Base-by-base conservation (phyloP, 495 filamentous ascomycete genomes). In the Penicillium tannophilum region DNA sequence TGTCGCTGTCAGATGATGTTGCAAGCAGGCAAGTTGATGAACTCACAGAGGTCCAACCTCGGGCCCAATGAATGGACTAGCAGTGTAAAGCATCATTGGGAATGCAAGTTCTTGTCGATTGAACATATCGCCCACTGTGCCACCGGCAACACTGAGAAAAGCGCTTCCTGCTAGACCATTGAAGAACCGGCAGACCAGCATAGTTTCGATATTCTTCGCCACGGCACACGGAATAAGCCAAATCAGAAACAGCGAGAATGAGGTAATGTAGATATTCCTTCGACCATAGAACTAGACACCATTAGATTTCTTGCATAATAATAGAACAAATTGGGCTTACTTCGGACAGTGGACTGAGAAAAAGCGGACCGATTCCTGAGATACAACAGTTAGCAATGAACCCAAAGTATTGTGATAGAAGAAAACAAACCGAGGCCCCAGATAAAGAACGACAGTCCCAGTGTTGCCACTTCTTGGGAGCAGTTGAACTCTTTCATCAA, bases 91-190 rank as follows among this genome's bases (percentile, higher is more conserved):
- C 87, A 90, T 88, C 88, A 91, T 90, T 5, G 88, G 88, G 33
- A 82, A 79, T 54, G 84, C 85, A 51, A 97, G 86, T 51, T 92
- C 82, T 47, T 90, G 79, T 24, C 85, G 85, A 16, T 77, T 76
- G 71, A 97, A 98, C 73, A 97, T 74, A 69, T 98, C 93, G 10
- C 91, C 92, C 4, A 97, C 90, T 1, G 92, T 96, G 1, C 92
- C 93, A 28, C 94, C 93, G 4, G 92, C 89, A 4, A 98, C 93
- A 54, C 85, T 88, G 49, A 98, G 73, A 70, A 98, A 98, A 2
- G 93, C 92, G 59, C 85, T 89, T 7, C 94, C 93, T 1, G 91
- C 82, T 16, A 97, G 71, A 0, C 94, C 94, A 64, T 89, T 86
- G 61, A 98, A 82, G 66, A 98, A 97, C 6, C 94, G 86, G 20